Conservation (phyloP, 2,329 filamentous ascomycete species). For the Pseudopithomyces chartarum region DNA sequence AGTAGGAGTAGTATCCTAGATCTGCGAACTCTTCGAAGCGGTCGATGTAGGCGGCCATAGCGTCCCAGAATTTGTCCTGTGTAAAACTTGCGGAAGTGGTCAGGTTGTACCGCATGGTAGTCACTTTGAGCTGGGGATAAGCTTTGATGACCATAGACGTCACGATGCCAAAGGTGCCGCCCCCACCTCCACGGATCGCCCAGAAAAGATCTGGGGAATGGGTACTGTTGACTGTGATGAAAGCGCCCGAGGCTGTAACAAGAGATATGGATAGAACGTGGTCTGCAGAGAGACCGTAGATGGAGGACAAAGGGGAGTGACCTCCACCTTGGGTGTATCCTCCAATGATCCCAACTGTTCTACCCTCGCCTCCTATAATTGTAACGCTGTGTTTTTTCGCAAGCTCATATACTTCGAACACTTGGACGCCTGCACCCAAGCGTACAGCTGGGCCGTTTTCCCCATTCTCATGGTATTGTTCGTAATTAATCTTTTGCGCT, state of each 20-base stretch:
- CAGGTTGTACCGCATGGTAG: neutral
- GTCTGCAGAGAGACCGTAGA: neutral
- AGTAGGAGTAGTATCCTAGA: constrained; percentile 13
- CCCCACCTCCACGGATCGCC: constrained; percentile 30
- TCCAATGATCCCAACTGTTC: neutral
- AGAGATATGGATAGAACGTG: constrained; percentile 5
- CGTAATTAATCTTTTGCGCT: neutral
- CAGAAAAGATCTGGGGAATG: constrained; percentile 48
- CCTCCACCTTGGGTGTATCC: neutral
- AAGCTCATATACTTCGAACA: neutral
- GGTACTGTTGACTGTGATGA: constrained; percentile 11
- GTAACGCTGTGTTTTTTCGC: neutral
- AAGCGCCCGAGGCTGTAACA: constrained; percentile 18
- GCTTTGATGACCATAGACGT: constrained; percentile 32
- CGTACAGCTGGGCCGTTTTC: neutral
- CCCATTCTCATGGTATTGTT: neutral
- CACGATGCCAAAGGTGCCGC: constrained; percentile 44
- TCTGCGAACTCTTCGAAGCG: constrained; percentile 11
- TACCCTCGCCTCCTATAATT: neutral
- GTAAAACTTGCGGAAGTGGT: neutral
- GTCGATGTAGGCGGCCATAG: constrained; percentile 7
- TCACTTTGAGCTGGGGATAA: constrained; percentile 17
- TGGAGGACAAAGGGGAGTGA: neutral
- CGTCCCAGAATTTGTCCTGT: constrained; percentile 18
- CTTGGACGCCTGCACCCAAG: neutral